A percentile compares a stretch with the other conserved stretches of the same genome.
Evolutionary conservation across 2,329 filamentous ascomycete species (phyloP).

Genomic region (Xylaria sp.): DNA sequence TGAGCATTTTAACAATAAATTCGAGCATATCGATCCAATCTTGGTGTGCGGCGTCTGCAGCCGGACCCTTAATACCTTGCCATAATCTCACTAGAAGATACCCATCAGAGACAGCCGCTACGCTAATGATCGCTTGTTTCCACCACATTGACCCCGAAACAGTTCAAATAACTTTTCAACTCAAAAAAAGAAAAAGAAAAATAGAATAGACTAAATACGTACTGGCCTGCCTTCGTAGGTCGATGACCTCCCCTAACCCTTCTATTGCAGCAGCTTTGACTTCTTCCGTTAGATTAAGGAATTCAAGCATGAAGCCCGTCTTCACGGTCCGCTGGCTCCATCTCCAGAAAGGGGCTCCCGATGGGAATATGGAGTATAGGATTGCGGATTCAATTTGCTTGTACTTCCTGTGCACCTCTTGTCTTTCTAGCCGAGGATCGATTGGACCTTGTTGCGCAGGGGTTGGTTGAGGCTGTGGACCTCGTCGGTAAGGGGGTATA

Average conservation of each 20-base stretch:
- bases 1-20: not conserved
- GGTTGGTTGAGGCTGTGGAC: too few relatives aligned
- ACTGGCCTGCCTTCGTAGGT: slow-evolving; percentile 7
- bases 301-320: not conserved
- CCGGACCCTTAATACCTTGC: too few relatives aligned
- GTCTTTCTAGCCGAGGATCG: not conserved
- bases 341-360: too few relatives aligned
- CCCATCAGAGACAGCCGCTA: not conserved
- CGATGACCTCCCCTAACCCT: not conserved
- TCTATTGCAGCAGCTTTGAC: not conserved
- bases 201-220: slow-evolving; percentile 3
- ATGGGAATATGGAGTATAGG: not conserved
- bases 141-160: not conserved
- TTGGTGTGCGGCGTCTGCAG: not conserved
- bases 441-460: not conserved
- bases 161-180: too few relatives aligned
- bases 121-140: not conserved
- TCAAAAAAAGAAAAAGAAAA: not conserved
- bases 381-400: not conserved
- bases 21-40: slow-evolving; percentile 3
- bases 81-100: slow-evolving; percentile 5
- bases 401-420: not conserved
- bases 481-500: too few relatives aligned
- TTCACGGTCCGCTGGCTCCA: not conserved
- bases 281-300: not conserved